A percentile compares a stretch with the other conserved stretches of the same genome.
These are phyloP conservation scores for Thamnidium elegans DNA, from an alignment of 192 early-diverging fungal species.

Conservation along the genomic window DNA sequence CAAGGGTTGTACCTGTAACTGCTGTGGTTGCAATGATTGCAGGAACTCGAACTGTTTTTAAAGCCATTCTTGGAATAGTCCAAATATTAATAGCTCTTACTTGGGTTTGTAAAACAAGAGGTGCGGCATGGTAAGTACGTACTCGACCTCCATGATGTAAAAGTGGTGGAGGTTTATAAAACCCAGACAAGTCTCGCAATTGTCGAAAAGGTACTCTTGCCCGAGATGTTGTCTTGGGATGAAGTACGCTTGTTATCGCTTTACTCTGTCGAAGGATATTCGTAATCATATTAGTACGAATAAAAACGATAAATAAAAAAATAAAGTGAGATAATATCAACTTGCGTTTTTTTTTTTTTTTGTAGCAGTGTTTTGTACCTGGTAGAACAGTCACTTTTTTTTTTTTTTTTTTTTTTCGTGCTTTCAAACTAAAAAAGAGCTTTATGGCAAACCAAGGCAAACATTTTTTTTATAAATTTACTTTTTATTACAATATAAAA, in stretches of 20 bases:
- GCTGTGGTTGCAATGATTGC: constrained; percentile 55
- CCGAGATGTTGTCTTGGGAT: background rate
- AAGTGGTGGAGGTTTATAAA: background rate
- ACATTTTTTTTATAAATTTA: background rate
- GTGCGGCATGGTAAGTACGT: constrained; percentile 18
- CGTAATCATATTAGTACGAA: background rate
- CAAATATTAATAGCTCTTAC: constrained; percentile 27
- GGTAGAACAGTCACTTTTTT: too few species aligned
- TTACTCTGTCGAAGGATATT: background rate
- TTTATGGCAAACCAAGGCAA: too few species aligned
- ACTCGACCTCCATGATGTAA: constrained; percentile 8
- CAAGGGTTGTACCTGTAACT: constrained; percentile 56
- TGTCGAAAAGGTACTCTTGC: constrained; percentile 11
- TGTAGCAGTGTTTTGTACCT: too few species aligned
- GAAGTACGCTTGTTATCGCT: background rate
- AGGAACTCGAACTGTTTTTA: constrained; percentile 54
- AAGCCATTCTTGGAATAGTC: constrained; percentile 39
- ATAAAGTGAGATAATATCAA: background rate
- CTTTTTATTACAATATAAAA: constrained; percentile 16
- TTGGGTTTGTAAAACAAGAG: constrained; percentile 8
- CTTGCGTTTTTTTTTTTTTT: background rate
- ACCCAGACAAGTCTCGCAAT: background rate
- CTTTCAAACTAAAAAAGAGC: too few species aligned
- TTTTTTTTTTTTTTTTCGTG: too few species aligned
- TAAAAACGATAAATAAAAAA: background rate